Evolutionary conservation across 441 rosid genomes (phyloP), one percentile per base, ranked within the genome.

Genomic region (Populus hybrid): DNA sequence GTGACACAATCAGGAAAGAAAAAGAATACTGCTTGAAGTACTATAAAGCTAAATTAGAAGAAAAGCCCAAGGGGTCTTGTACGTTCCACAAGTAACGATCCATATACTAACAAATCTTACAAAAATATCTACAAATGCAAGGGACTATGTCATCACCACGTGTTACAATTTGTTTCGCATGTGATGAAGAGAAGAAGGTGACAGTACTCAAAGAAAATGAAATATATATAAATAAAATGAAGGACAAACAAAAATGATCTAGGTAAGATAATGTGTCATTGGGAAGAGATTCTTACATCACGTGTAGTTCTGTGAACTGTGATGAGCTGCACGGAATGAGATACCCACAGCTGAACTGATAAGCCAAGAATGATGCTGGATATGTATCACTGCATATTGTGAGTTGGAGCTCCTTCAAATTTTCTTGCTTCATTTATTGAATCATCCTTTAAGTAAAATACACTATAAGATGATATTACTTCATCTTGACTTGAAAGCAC

Each of bases 271-370:
- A 46, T 46, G 64, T 3, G 21, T 59, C 1, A n/a, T 18, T 59
- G n/a, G 5, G 61, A 75, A 61, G 32, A 61, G n/a, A 73, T 34
- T 32, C 77, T 75, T 75, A 75, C 73, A 14, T 53, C 11, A 63
- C 5, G 14, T 36, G 14, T 46, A 10, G 42, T 10, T 34, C 21
- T 4, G 59, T 50, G 20, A 50, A 16, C 50, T 53, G 67, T 21
- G 36, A 12, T 26, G 2, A 53, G 24, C 32, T 34, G 68, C 67
- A 23, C 7, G 53, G 68, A 57, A 76, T 69, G 73, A 20, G 24
- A 75, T 65, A 4, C n/a, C 46, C 42, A 21, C 72, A 36, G 30
- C 24, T 59, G 64, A n/a, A 23, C 64, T 70, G 32, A 40, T 16
- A 30, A 72, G 20, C 66, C 75, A 59, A 50, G 40, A 30, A 72